Percentiles rank a stretch among this genome's conserved stretches.
Evolutionary conservation across 2,329 filamentous ascomycete genomes (phyloP).

Genomic region (Acrocalymma vagum): DNA sequence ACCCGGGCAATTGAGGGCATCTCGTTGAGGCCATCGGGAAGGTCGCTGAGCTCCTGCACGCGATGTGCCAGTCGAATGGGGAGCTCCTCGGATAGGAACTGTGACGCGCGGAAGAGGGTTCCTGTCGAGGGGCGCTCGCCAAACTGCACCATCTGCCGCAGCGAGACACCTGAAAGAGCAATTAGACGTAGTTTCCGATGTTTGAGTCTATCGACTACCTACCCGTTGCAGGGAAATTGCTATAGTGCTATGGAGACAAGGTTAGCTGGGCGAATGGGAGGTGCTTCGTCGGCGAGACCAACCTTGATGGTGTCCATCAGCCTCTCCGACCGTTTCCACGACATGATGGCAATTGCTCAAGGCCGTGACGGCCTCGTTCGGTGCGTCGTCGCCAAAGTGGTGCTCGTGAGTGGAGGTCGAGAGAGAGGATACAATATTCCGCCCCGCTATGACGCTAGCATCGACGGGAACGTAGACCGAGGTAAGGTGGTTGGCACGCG

Average conservation of each 20-base stretch:
- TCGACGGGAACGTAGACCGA: conserved; percentile 34
- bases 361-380: conserved; percentile 43
- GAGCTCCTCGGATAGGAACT: conserved; percentile 97
- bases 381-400: conserved; percentile 42
- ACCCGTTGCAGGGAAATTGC: conserved; percentile 94
- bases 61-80: conserved; percentile 96
- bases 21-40: conserved; percentile 95
- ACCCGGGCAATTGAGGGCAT: conserved; percentile 97
- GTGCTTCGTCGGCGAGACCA: conserved; percentile 16
- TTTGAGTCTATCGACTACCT: conserved; percentile 84
- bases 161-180: conserved; percentile 62
- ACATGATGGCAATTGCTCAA: conserved; percentile 68
- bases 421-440: conserved; percentile 23
- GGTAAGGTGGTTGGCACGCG: conserved; percentile 23
- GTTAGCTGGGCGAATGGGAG: conserved; percentile 29
- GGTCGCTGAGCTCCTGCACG: conserved; percentile 89
- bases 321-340: conserved; percentile 89
- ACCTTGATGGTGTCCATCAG: conserved; percentile 93
- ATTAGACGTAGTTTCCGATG: conserved; percentile 22
- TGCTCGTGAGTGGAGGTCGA: conserved; percentile 16
- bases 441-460: conserved; percentile 46
- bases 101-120: conserved; percentile 94
- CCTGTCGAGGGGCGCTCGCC: conserved; percentile 90
- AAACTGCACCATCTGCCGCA: conserved; percentile 99
- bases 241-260: conserved; percentile 74